Base-by-base conservation (phyloP, 345 rosid species). In the Arabis alpina region DNA sequence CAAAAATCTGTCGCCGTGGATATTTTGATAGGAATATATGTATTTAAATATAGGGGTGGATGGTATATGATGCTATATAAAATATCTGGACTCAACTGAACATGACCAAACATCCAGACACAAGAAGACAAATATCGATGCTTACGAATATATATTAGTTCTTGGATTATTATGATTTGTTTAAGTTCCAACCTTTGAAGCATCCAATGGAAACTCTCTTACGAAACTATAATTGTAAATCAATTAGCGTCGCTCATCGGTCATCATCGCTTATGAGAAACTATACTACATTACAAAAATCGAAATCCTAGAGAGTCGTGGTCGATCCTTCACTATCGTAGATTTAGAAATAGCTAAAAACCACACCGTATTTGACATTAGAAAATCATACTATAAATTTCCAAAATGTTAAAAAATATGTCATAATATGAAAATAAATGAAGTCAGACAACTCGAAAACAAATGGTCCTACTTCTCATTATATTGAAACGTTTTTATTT, bases 101-200 rank as follows among this genome's bases (percentile, higher is more conserved):
- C 58, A 64, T 55, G 44, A 23, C 52, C 65, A 48, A 56, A 64
- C 65, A 44, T n/a, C 59, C 65, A 56, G 48, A 64, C 71, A 48
- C 16, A 55, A 65, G 43, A 58, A 57, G 72, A 73, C 72, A 73
- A 71, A 24, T 19, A 43, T 63, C 23, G 61, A 71, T 15, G 48
- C 58, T 64, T 45, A 34, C 56, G 27, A 64, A 56, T 49, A 54
- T 49, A 12, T 49, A 12, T 62, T 58, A 41, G 48, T 24, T 19
- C 23, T 48, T 48, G 6, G 6, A 52, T 62, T 52, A 23, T 24
- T 51, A 4, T n/a, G 55, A 28, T 70, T 16, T 51, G 40, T 61
- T 70, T 44, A 42, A 68, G 2, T 34, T 61, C 53, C 55, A 14
- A 61, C 34, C 56, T 54, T 63, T 23, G 51, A 36, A 63, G 64